Base-by-base conservation (phyloP, 2,329 filamentous ascomycete species). In the Fusarium sp. region DNA sequence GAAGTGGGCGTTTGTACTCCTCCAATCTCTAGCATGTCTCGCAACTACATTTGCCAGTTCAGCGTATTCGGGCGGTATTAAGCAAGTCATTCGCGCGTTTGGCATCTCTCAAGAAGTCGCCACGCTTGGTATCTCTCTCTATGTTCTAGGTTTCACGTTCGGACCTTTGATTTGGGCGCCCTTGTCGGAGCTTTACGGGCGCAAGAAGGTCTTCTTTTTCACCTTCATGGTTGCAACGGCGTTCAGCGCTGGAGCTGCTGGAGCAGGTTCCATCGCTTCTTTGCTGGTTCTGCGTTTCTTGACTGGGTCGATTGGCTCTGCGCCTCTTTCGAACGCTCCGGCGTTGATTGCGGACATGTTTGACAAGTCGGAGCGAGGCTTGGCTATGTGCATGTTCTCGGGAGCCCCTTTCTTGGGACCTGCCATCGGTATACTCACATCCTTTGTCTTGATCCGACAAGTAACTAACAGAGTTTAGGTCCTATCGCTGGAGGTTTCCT, bases 1-100 rank as follows among this genome's bases (percentile, higher is more conserved):
- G 78, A 93, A 93, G 81, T 94, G 92, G 92, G 77, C 77, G 19
- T 88, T 91, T 69, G 91, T 90, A 1, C 10, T n/a, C 14, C 52
- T 70, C 4, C 70, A 70, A 54, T 90, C 91, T 7, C 71, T 91
- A 11, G 89, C 91, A 12, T 91, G 91, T 1, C 83, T 94, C 42
- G 90, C 86, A 21, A 90, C 93, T 21, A 85, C 92, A 2, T 91
- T 94, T 72, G 88, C 89, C 44, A 92, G 90, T 11, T 91, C 89
- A 2, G 91, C 91, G 10, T 92, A 89, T 78, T 88, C 87, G 4
- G 88, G 89, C 9, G 88, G 88, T 42, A 79, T 89, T 11, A 57
- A 73, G 8, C 82, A 89, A 55, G 84, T 93, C 48, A 84, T 90
- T 14, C 31, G 61, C 1, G 82, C 88, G 23, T 92, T 93, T 69